Base-by-base conservation (phyloP, 1,284 basidiomycete species). In the Bjerkandera adusta region DNA sequence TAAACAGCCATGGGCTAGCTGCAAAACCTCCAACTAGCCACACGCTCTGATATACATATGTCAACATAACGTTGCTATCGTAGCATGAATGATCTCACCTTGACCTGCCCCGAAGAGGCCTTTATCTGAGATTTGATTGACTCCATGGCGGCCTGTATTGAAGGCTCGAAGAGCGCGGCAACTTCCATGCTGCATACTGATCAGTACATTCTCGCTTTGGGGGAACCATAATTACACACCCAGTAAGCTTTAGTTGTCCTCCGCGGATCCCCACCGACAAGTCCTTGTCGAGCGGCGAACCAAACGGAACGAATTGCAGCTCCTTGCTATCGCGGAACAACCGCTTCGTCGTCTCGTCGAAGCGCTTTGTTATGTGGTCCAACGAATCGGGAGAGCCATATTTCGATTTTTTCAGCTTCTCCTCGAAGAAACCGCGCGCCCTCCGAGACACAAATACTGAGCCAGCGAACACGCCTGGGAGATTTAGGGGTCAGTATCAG, bases 1-100 rank as follows among this genome's bases (percentile, higher is more conserved):
- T 72, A 63, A 87, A 89, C 13, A 89, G 68, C 84, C 85, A 89
- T 1, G 83, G 82, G 52, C 83, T 87, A 1, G 85, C 85, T 2
- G 86, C 86, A 54, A 88, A 89, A 30, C 86, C 86, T 58, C 86
- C 86, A 4, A 89, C 86, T 22, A 89, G 70, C 72, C 85, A 89
- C 11, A 89, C 79, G 16, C 84, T 85, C 81, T 80, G 44, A 12
- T 15, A 30, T 12, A 24, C 15, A 37, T 22, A 20, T 11, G 30
- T 32, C 15, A 24, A 22, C 12, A 4, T 27, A 38, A 29, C n/a
- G 13, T 16, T 20, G 35, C n/a, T 30, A 15, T 18, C 18, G 22
- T n/a, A 15, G 36, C 11, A 12, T 10, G 34, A 16, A 16, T 16
- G 11, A 36, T 26, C 55, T 13, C 52, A 83, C 83, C 68, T 78